phyloP scores from a whole-genome alignment of 495 filamentous ascomycete species.

The Usnea hakonensis region DNA sequence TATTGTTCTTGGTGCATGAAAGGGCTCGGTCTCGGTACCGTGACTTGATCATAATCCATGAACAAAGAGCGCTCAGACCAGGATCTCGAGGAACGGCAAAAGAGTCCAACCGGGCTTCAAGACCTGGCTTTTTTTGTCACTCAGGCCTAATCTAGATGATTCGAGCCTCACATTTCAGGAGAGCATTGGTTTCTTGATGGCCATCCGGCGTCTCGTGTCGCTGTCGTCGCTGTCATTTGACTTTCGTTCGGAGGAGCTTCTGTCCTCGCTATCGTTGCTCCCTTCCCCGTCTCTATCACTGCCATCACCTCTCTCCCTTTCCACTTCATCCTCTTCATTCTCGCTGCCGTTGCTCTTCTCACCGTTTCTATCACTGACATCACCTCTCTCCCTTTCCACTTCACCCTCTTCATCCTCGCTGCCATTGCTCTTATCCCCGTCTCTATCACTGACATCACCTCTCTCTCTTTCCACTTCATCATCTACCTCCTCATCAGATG shows the following conservation, averaged over 20 bases:
- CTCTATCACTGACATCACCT: not conserved
- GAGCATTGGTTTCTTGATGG: not conserved
- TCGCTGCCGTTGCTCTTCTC: too few relatives aligned
- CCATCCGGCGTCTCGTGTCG: not conserved
- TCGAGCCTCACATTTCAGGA: not conserved
- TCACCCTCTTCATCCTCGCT: too few relatives aligned
- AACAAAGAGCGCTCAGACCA: not conserved
- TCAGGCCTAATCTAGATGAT: not conserved
- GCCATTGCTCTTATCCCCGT: not conserved
- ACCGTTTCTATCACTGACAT: too few relatives aligned
- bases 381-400: too few relatives aligned
- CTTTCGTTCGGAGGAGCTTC: not conserved
- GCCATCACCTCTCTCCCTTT: not conserved
- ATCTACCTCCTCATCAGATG: too few relatives aligned
- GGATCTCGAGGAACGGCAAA: too few relatives aligned
- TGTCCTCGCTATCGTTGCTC: not conserved
- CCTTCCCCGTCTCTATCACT: not conserved
- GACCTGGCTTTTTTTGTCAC: not conserved
- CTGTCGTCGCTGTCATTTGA: not conserved
- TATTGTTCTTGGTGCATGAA: not conserved
- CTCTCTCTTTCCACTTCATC: not conserved
- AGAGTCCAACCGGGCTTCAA: too few relatives aligned
- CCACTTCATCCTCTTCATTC: too few relatives aligned
- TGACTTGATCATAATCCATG: not conserved
- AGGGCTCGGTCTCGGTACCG: not conserved